Base-by-base conservation (phyloP, 768 basidiomycete species). In the Phlebiopsis flavidoalba region DNA sequence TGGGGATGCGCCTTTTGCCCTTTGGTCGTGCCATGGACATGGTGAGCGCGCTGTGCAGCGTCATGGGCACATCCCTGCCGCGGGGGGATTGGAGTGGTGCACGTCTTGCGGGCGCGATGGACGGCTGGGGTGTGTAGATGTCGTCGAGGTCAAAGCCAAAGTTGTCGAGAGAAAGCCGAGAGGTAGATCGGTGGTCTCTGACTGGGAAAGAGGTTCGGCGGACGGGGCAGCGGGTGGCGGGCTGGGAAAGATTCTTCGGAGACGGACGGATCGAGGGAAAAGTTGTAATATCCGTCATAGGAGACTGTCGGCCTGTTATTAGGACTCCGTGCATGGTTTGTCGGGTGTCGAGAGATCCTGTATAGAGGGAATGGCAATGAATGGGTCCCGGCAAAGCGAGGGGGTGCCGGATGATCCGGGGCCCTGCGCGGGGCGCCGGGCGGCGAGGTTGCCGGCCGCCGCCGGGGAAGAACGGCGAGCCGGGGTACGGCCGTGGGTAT, bases 121-220 rank as follows among this genome's bases (percentile, higher is more conserved):
- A 17, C 64, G 43, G 60, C 49, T 0, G 45, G 0, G 57, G 53
- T 19, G 17, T 26, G 17, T 26, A 54, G n/a, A 31, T 21, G 49
- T 37, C 64, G 26, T 80, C 78, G 61, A 84, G 76, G 58, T 89
- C 87, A 84, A 85, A 86, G 67, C 78, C 81, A 67, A 92, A 90
- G 72, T 86, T 87, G 73, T 93, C 90, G 70, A 93, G 70, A 93
- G 83, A 71, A 93, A 93, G 59, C 87, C 86, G 62, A 92, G 80
- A 6, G n/a, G n/a, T 57, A 93, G 77, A 72, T 91, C 85, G 0
- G 85, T 88, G 5, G 88, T 88, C 73, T 93, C 91, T 62, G 86
- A 80, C 0, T 83, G 78, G 8, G 90, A 88, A 72, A 93, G 89
- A 64, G 93, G 84, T 70, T 88, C 88, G 24, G 88, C 84, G 7